Conservation (phyloP, 768 basidiomycete genomes). For the Pleurotus sapidus region DNA sequence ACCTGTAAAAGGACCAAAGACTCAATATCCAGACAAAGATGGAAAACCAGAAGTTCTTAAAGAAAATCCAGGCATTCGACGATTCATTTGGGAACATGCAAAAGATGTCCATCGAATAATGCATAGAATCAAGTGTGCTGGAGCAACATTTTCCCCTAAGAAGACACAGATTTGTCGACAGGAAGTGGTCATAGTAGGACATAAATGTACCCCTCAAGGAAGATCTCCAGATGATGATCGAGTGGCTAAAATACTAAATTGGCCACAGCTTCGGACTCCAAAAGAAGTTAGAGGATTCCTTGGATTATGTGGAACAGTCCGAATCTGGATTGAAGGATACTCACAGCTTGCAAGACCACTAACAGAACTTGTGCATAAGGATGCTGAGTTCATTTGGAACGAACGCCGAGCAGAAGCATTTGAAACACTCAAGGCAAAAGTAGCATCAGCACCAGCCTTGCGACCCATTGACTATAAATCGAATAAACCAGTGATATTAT, state of each 20-base stretch:
- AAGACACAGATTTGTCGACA: constrained; percentile 23
- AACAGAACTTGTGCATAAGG: constrained; percentile 12
- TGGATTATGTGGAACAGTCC: constrained; percentile 19
- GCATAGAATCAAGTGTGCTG: constrained; percentile 23
- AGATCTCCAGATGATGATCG: constrained; percentile 19
- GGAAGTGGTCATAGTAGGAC: constrained; percentile 23
- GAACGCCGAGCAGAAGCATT: constrained; percentile 18
- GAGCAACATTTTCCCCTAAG: constrained; percentile 24
- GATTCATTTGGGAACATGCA: constrained; percentile 36
- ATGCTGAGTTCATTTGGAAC: constrained; percentile 23
- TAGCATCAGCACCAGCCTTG: constrained; percentile 16
- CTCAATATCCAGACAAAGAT: constrained; percentile 16
- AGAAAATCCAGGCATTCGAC: constrained; percentile 23
- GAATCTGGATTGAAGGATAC: constrained; percentile 18
- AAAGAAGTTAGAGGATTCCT: constrained; percentile 19
- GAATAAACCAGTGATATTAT: constrained; percentile 18
- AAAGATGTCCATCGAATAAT: constrained; percentile 30
- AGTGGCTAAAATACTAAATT: constrained; percentile 20
- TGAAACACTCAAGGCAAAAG: constrained; percentile 9
- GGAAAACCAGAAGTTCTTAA: constrained; percentile 17
- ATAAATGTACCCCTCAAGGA: constrained; percentile 27
- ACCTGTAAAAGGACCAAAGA: constrained; percentile 11
- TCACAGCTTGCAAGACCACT: constrained; percentile 12
- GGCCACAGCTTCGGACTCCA: neutral
- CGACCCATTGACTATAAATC: constrained; percentile 27